Percentiles rank a stretch among this genome's conserved stretches.
Conservation (phyloP, 2,329 filamentous ascomycete species). For the Colletotrichum eleusines region DNA sequence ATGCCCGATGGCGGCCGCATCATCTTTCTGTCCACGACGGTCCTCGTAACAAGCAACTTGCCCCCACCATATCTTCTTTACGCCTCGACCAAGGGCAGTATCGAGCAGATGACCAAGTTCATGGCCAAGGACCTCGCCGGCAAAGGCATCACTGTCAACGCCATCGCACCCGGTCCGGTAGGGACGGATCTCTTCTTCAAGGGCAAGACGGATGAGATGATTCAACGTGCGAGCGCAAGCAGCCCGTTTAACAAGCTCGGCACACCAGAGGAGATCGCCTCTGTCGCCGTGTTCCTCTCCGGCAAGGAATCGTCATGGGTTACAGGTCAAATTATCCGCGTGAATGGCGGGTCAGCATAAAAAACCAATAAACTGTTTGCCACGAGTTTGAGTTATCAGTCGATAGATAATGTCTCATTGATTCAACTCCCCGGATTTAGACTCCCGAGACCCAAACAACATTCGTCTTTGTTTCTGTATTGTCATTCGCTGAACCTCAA, state of each 20-base stretch:
- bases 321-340: conserved; percentile 57
- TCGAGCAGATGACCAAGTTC: conserved; percentile 69
- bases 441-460: background rate
- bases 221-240: conserved; percentile 54
- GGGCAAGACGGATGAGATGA: conserved; percentile 60
- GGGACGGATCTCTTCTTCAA: conserved; percentile 67
- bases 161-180: conserved; percentile 59
- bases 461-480: background rate
- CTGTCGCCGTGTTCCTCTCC: conserved; percentile 50
- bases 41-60: conserved; percentile 53
- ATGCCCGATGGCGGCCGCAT: conserved; percentile 63
- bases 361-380: background rate
- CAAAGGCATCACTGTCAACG: conserved; percentile 58
- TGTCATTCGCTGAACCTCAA: background rate
- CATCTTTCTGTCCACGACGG: conserved; percentile 63
- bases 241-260: conserved; percentile 44
- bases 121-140: conserved; percentile 67
- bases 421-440: background rate
- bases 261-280: conserved; percentile 55
- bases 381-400: background rate
- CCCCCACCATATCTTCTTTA: conserved; percentile 64
- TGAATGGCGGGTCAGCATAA: conserved; percentile 50
- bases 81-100: conserved; percentile 67
- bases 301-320: conserved; percentile 57
- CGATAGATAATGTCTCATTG: background rate